Evolutionary conservation across 1,284 basidiomycete species (phyloP).

Genomic region (Leccinum solheimii): DNA sequence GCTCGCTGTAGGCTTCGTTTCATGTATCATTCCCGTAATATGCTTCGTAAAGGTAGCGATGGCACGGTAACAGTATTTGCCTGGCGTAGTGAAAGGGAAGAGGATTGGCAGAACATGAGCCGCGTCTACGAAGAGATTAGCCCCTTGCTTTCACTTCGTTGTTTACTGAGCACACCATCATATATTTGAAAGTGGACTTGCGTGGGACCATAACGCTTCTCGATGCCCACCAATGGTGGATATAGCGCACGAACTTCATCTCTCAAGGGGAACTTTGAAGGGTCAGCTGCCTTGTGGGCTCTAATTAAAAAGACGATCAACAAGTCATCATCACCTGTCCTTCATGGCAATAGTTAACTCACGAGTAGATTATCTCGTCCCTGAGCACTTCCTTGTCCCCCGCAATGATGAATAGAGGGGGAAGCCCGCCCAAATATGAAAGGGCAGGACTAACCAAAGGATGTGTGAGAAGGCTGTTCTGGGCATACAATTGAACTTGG

Average conservation of each 20-base stretch:
- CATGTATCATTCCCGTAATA: slow-evolving; percentile 49
- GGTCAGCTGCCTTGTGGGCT: slow-evolving; percentile 91
- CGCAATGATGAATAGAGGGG: slow-evolving; percentile 83
- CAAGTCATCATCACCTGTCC: background rate
- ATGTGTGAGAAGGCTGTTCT: slow-evolving; percentile 81
- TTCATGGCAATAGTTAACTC: slow-evolving; percentile 33
- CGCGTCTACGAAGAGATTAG: slow-evolving; percentile 46
- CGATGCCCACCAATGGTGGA: slow-evolving; percentile 66
- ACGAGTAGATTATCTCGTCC: slow-evolving; percentile 91
- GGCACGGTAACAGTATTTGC: slow-evolving; percentile 74
- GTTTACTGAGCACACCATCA: slow-evolving; percentile 50
- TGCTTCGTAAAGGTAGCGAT: slow-evolving; percentile 68
- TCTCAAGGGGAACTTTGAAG: slow-evolving; percentile 69
- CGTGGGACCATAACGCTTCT: slow-evolving; percentile 65
- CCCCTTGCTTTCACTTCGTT: background rate
- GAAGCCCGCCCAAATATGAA: slow-evolving; percentile 88
- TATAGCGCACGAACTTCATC: slow-evolving; percentile 63
- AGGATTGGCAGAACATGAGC: slow-evolving; percentile 78
- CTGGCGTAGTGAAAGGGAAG: slow-evolving; percentile 82
- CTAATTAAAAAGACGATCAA: slow-evolving; percentile 31
- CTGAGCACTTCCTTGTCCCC: slow-evolving; percentile 91
- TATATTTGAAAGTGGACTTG: slow-evolving; percentile 91
- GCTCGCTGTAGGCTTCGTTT: slow-evolving; percentile 12
- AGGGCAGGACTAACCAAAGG: slow-evolving; percentile 85
- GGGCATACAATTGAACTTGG: slow-evolving; percentile 89